Conservation (phyloP, 2,329 filamentous ascomycete genomes). For the Colletotrichum magnum region DNA sequence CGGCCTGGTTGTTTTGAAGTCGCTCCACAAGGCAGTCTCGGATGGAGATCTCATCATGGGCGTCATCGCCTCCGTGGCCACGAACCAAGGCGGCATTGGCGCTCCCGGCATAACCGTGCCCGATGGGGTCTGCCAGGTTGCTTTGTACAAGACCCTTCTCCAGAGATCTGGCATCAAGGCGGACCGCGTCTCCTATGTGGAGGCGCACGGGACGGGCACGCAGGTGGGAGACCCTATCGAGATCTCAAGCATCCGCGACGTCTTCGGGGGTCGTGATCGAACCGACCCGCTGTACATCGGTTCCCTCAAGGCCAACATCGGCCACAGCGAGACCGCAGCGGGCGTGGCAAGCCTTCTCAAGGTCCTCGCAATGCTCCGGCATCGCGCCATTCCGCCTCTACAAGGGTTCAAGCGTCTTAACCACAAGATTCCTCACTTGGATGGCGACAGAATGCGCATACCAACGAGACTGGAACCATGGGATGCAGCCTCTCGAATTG, state of each 20-base stretch:
- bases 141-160: constrained; percentile 66
- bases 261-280: constrained; percentile 42
- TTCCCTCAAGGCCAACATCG: constrained; percentile 59
- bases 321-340: constrained; percentile 43
- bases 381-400: constrained; percentile 43
- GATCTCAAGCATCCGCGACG: constrained; percentile 68
- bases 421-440: constrained; percentile 22
- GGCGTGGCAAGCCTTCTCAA: constrained; percentile 46
- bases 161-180: constrained; percentile 45
- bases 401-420: constrained; percentile 48
- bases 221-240: constrained; percentile 55
- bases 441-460: not conserved
- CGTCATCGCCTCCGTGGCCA: constrained; percentile 54
- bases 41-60: constrained; percentile 62
- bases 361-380: constrained; percentile 46
- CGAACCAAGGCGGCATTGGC: constrained; percentile 58
- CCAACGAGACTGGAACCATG: constrained; percentile 1
- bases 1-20: constrained; percentile 61
- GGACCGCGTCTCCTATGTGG: constrained; percentile 44
- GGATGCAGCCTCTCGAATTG: constrained; percentile 45
- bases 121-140: constrained; percentile 40
- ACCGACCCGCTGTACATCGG: constrained; percentile 2
- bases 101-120: constrained; percentile 48
- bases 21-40: constrained; percentile 58
- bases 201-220: constrained; percentile 61